Conservation (phyloP, 108 stramenopile genomes). For the Nitzschia sp. region DNA sequence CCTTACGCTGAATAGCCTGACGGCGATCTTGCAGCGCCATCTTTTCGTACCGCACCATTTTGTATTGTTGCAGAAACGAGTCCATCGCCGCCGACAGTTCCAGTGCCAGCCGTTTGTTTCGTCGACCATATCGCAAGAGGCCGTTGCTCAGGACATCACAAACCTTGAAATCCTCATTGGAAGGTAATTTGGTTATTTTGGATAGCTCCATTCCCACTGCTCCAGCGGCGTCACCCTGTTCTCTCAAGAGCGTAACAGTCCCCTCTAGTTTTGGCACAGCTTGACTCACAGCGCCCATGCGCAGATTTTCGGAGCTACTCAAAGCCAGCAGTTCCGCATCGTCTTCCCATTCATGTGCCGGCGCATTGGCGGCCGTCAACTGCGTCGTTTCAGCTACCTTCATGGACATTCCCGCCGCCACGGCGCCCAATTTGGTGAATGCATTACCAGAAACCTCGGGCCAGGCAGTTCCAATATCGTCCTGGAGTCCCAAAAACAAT, state of each 20-base stretch:
- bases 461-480: slow-evolving; percentile 91
- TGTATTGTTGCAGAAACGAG: slow-evolving; percentile 77
- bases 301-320: slow-evolving; percentile 60
- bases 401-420: slow-evolving; percentile 38
- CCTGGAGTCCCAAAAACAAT: slow-evolving; percentile 79
- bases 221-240: slow-evolving; percentile 67
- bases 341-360: slow-evolving; percentile 62
- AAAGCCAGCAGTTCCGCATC: slow-evolving; percentile 81
- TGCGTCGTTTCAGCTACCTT: slow-evolving; percentile 43
- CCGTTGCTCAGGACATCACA: slow-evolving; percentile 63
- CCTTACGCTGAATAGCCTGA: slow-evolving; percentile 52
- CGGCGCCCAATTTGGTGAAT: slow-evolving; percentile 72
- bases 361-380: slow-evolving; percentile 15
- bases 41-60: slow-evolving; percentile 71
- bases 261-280: slow-evolving; percentile 89
- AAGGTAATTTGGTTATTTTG: slow-evolving; percentile 64
- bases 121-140: slow-evolving; percentile 65
- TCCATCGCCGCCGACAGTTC: slow-evolving; percentile 73
- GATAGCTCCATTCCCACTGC: slow-evolving; percentile 75
- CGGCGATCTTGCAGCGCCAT: slow-evolving; percentile 83
- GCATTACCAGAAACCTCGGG: slow-evolving; percentile 82
- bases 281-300: slow-evolving; percentile 73
- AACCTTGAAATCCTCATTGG: slow-evolving; percentile 44
- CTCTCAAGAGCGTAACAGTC: slow-evolving; percentile 55
- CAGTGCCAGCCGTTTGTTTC: slow-evolving; percentile 73